These are phyloP conservation scores for Drechslerella dactyloides DNA, from an alignment of 2,329 filamentous ascomycete genomes.

Conservation along the genomic window DNA sequence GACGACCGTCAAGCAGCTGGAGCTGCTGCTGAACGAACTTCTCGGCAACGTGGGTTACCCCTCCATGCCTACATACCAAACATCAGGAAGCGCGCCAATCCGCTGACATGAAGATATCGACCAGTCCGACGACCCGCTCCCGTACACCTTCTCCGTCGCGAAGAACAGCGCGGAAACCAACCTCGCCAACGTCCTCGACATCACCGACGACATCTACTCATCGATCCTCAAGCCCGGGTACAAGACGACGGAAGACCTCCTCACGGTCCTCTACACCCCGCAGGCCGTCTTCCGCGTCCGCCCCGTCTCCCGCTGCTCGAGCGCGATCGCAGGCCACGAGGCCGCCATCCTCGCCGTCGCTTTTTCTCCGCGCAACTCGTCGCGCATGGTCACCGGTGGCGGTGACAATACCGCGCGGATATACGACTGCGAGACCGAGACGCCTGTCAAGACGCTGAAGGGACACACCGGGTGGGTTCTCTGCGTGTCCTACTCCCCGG, in stretches of 20 bases:
- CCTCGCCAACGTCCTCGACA: slow-evolving; percentile 54
- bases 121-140: slow-evolving; percentile 54
- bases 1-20: slow-evolving; percentile 54
- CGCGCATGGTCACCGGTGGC: slow-evolving; percentile 67
- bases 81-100: not conserved
- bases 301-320: slow-evolving; percentile 85
- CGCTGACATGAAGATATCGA: not conserved
- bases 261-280: slow-evolving; percentile 72
- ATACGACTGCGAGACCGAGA: slow-evolving; percentile 58
- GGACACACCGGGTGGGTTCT: slow-evolving; percentile 63
- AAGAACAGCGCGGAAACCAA: slow-evolving; percentile 52
- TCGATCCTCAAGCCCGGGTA: slow-evolving; percentile 58
- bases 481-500: slow-evolving; percentile 36
- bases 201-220: slow-evolving; percentile 54
- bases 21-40: slow-evolving; percentile 53
- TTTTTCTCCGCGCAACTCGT: slow-evolving; percentile 42
- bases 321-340: slow-evolving; percentile 57
- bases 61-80: not conserved
- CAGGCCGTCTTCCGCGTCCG: slow-evolving; percentile 95
- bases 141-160: slow-evolving; percentile 55
- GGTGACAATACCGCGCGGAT: slow-evolving; percentile 59
- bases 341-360: slow-evolving; percentile 42
- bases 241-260: slow-evolving; percentile 67
- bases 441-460: slow-evolving; percentile 65
- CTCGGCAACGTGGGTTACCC: slow-evolving; percentile 52